Evolutionary conservation across 2,329 filamentous ascomycete species (phyloP).

Genomic region (Paradendryphiella salina): DNA sequence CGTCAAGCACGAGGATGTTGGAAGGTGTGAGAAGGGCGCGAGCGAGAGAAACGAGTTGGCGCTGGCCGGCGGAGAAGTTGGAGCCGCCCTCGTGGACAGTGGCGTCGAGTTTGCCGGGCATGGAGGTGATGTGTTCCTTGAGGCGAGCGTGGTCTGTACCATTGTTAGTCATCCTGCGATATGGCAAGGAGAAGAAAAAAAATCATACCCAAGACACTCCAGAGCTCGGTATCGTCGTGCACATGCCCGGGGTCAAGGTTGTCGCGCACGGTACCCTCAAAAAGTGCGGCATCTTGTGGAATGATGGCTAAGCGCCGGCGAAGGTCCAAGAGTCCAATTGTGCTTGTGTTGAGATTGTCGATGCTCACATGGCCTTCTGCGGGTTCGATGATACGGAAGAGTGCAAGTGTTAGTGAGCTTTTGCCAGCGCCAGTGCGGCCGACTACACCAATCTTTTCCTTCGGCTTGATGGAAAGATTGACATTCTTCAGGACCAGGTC

Average conservation of each 20-base stretch:
- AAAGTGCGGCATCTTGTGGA: constrained; percentile 94
- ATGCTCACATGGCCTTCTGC: constrained; percentile 82
- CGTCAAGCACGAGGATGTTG: constrained; percentile 95
- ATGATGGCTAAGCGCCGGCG: constrained; percentile 92
- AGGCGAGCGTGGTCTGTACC: constrained; percentile 82
- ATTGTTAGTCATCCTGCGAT: constrained; percentile 22
- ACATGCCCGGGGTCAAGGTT: constrained; percentile 94
- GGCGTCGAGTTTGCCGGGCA: constrained; percentile 89
- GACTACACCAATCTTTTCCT: constrained; percentile 97
- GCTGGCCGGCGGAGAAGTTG: constrained; percentile 92
- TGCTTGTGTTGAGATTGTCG: constrained; percentile 84
- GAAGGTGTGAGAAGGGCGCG: constrained; percentile 92
- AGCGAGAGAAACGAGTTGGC: constrained; percentile 90
- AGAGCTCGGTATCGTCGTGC: constrained; percentile 94
- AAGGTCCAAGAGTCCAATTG: constrained; percentile 86
- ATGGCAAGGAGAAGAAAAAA: not conserved
- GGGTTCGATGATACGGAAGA: constrained; percentile 96
- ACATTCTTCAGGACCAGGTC: constrained; percentile 93
- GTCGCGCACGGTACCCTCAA: constrained; percentile 89
- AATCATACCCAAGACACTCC: constrained; percentile 83
- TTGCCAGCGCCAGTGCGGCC: constrained; percentile 96
- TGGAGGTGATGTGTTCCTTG: constrained; percentile 82
- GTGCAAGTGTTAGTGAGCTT: constrained; percentile 84
- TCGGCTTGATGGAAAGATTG: constrained; percentile 87
- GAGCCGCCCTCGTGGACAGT: constrained; percentile 93